Conservation (phyloP, 306 rosid species). For the Citrullus colocynthis region DNA sequence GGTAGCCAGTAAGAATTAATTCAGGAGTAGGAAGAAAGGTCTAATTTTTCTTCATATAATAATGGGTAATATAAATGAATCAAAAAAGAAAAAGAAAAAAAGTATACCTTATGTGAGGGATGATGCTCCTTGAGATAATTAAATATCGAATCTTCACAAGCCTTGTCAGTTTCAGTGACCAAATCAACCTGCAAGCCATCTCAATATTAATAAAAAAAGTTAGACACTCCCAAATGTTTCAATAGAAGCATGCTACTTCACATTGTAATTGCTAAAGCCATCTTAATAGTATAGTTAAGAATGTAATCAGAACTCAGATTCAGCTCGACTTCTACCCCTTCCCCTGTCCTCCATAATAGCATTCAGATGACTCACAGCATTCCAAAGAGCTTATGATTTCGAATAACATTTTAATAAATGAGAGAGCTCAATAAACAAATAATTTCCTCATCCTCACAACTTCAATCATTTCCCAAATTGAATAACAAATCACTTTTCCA, state of each 20-base stretch:
- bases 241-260: neutral
- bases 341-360: neutral
- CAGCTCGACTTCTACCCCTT: neutral
- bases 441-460: neutral
- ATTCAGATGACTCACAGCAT: neutral
- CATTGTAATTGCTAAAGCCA: neutral
- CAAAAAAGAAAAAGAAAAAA: neutral
- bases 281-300: neutral
- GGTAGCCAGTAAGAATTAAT: constrained; percentile 3
- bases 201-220: constrained; percentile 1
- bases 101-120: constrained; percentile 74
- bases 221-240: neutral
- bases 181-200: constrained; percentile 68
- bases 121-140: constrained; percentile 63
- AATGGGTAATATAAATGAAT: neutral
- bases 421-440: neutral
- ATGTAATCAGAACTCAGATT: neutral
- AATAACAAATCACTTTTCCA: neutral
- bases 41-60: neutral
- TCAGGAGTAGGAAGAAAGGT: neutral
- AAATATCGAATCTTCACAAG: constrained; percentile 82
- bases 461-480: neutral
- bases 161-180: constrained; percentile 98
- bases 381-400: neutral
- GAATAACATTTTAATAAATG: neutral